Conservation (phyloP, 768 basidiomycete genomes). For the Mycena polygramma region DNA sequence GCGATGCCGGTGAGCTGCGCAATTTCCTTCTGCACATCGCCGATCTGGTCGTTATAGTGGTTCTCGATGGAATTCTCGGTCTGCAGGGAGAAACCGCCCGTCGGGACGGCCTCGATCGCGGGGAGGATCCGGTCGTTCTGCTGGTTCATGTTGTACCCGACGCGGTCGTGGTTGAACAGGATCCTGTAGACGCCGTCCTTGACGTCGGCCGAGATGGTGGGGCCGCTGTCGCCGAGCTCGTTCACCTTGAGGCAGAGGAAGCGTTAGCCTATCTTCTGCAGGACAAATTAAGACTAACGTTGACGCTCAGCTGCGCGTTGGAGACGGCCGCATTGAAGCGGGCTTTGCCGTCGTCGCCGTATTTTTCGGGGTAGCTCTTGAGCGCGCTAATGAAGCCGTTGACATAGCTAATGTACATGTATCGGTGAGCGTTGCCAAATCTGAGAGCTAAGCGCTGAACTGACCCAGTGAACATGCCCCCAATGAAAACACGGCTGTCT, state of each 20-base stretch:
- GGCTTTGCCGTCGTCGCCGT: constrained; percentile 49
- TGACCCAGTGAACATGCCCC: constrained; percentile 43
- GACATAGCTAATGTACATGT: constrained; percentile 46
- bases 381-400: constrained; percentile 50
- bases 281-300: constrained; percentile 18
- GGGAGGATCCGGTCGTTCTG: constrained; percentile 43
- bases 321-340: constrained; percentile 54
- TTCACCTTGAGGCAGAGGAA: constrained; percentile 7
- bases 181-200: constrained; percentile 55
- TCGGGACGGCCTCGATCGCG: constrained; percentile 49
- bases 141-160: constrained; percentile 48
- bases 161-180: constrained; percentile 47
- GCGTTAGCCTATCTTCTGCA: neutral
- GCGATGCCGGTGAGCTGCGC: constrained; percentile 42
- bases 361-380: constrained; percentile 46
- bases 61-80: constrained; percentile 50
- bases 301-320: constrained; percentile 47
- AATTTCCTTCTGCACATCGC: constrained; percentile 45
- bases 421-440: neutral
- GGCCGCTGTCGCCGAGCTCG: constrained; percentile 18
- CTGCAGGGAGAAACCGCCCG: constrained; percentile 46
- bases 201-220: constrained; percentile 48
- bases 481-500: constrained; percentile 37
- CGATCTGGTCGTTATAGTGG: constrained; percentile 45
- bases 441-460: neutral